Base-by-base conservation (phyloP, 2,329 filamentous ascomycete species). In the Monosporascus sp. region DNA sequence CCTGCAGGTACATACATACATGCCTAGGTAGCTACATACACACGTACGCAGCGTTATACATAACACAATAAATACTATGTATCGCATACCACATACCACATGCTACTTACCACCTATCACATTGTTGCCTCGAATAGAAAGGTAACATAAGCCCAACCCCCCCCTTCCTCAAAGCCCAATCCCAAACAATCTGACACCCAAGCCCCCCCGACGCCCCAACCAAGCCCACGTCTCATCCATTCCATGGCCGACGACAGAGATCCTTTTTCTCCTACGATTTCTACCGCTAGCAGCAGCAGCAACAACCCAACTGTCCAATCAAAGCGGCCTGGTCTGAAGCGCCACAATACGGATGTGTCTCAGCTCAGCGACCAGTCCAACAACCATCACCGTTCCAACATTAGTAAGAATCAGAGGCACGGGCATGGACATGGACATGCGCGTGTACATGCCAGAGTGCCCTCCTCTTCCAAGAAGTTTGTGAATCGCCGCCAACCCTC, bases 361-460 rank as follows among this genome's bases (percentile, higher is more conserved):
- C 38, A 18, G 38, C 38, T 18, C 17, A 41, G 38, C 38, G 38
- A 41, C 38, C 38, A 41, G 17, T n/a, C 38, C 38, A 41, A 41
- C 38, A 41, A 41, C 9, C 17, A 7, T 5, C 15, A 41, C 9
- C 17, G 18, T n/a, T 41, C 17, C 17, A 41, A 41, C 18, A 9
- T n/a, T 41, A 41, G 17, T 27, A 46, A 27, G 24, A 46, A 46
- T 27, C 42, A 24, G 42, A 46, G 42, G 31, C 42, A 46, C 24
- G 42, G 42, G 17, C 6, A 42, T 42, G 39, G 39, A 24, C 24
- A 34, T 14, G 31, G 31, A 14, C 31, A 11, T 14, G 31, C 31
- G 31, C 75, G 79, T 47, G 62, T 80, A 51, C 78, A 81, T 66
- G 73, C 72, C 54, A 77, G 80, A 58, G 76, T 77, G 15, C 73